Evolutionary conservation across 306 rosid genomes (phyloP), one percentile per base, ranked within the genome.

Genomic region (Cucurbita moschata): DNA sequence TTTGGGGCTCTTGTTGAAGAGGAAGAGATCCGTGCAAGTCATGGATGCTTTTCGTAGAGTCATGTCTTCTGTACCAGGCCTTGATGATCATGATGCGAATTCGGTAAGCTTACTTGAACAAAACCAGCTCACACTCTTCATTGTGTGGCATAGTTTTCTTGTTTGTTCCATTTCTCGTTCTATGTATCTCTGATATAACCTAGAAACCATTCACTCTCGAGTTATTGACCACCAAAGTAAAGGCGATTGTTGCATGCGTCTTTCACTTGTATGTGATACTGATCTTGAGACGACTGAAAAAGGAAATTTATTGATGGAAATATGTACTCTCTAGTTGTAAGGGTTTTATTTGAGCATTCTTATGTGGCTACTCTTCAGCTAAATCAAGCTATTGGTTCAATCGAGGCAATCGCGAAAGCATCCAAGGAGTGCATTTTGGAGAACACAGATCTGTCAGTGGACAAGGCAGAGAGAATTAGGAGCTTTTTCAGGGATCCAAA

Each of bases 391-490:
- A 77, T 93, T 50, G 98, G 98, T 55, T 90, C 97, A 72, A 83
- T 93, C 74, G 94, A 88, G 85, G 96, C 89, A 75, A 85, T 88
- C 63, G 92, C 92, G 56, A 88, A 86, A 82, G 92, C 89, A 53
- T 88, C 96, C 10, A 87, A 82, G 86, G 94, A 81, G 75, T 77
- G 86, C 40, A 83, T 88, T 79, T 81, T 93, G 67, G 94, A 85
- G 80, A 93, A 86, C 84, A 88, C 98, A 7, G 96, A 93, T 79
- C 97, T 93, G 77, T 87, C 97, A 38, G 84, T 83, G 43, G 90
- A 90, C 64, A 90, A 93, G 88, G 97, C 94, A 43, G 89, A 85
- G 77, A 73, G 72, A 37, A 56, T 90, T 82, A 83, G 76, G 13
- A 85, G 83, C 82, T 88, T 93, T 80, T 92, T 93, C 81, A 80